Evolutionary conservation across 1,139 yeast species (phyloP).

Genomic region (Taiozyma sp.): DNA sequence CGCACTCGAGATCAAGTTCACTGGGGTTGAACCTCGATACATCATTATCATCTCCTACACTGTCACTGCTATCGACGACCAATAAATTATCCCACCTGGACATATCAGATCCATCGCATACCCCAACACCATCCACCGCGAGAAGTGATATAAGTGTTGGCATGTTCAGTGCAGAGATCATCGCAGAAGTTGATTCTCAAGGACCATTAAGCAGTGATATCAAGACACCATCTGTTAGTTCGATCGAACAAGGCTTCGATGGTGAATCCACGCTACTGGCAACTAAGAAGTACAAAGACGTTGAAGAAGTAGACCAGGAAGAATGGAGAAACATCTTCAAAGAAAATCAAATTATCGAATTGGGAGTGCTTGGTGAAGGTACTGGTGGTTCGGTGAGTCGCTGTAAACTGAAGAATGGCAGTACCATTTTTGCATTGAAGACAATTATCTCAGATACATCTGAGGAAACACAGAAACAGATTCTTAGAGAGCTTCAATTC

Average conservation of each 20-base stretch:
- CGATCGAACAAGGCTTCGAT: background rate
- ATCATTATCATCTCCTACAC: conserved; percentile 10
- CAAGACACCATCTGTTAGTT: conserved; percentile 2
- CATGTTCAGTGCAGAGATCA: conserved; percentile 32
- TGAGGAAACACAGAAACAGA: conserved; percentile 74
- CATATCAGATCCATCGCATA: conserved; percentile 16
- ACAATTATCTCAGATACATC: conserved; percentile 66
- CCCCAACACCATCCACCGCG: conserved; percentile 22
- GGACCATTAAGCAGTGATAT: background rate
- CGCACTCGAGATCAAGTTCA: conserved; percentile 1
- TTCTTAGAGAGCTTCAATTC: conserved; percentile 82
- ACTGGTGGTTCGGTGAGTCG: conserved; percentile 88
- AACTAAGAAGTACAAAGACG: conserved; percentile 26
- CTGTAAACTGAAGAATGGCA: conserved; percentile 52
- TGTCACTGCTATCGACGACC: conserved; percentile 11
- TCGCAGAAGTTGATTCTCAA: conserved; percentile 29
- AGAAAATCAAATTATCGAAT: conserved; percentile 49
- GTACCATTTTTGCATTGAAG: conserved; percentile 77
- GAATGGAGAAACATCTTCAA: conserved; percentile 72
- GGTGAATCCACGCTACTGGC: conserved; percentile 10
- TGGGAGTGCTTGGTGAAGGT: conserved; percentile 85
- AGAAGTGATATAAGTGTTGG: conserved; percentile 25
- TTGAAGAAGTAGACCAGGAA: conserved; percentile 61
- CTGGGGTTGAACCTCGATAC: background rate
- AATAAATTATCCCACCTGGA: conserved; percentile 14